phyloP scores from a whole-genome alignment of 2,329 filamentous ascomycete genomes.

The Colletotrichum godetiae region DNA sequence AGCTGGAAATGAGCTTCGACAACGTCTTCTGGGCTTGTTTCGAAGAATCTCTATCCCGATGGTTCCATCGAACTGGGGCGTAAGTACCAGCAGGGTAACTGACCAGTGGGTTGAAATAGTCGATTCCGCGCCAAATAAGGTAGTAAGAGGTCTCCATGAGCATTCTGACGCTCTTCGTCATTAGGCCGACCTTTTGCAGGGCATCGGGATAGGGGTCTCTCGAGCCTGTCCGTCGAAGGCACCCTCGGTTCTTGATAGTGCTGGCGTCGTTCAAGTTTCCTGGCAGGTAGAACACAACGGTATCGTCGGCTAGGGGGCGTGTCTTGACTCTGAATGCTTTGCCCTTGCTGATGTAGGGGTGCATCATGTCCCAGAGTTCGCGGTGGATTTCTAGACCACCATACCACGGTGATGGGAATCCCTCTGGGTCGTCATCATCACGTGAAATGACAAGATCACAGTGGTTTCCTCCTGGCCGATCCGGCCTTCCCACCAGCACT shows the following conservation, averaged over 20 bases:
- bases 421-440: background rate
- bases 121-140: conserved; percentile 30
- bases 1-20: conserved; percentile 18
- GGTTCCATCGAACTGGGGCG: conserved; percentile 17
- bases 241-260: background rate
- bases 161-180: background rate
- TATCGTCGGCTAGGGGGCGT: background rate
- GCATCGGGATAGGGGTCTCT: conserved; percentile 20
- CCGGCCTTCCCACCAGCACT: conserved; percentile 39
- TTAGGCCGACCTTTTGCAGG: background rate
- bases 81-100: background rate
- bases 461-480: background rate
- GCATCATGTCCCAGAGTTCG: conserved; percentile 8
- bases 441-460: conserved; percentile 9
- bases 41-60: background rate
- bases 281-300: conserved; percentile 25
- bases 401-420: conserved; percentile 9
- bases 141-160: background rate
- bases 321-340: background rate
- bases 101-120: conserved; percentile 26
- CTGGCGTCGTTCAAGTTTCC: background rate
- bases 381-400: conserved; percentile 28
- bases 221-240: background rate
- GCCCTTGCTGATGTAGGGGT: background rate
- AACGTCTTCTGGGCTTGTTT: conserved; percentile 2